Evolutionary conservation across 1,139 yeast species (phyloP), one percentile per base, ranked within the genome.

Genomic region (Geotrichum cucujoidarum): DNA sequence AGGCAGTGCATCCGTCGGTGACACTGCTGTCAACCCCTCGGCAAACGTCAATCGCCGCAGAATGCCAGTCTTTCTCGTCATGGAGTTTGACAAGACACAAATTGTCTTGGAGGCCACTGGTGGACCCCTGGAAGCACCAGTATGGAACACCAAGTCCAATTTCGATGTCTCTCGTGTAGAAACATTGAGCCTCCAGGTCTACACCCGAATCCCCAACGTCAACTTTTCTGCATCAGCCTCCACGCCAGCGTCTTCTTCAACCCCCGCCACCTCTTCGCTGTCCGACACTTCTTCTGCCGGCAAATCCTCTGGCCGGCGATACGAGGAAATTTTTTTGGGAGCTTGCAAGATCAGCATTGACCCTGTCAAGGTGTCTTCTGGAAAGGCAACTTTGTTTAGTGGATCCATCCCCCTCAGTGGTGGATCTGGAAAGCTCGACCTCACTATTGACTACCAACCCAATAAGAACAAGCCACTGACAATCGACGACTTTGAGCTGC

Each of bases 401-500:
- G 62, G 62, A 38, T 58, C 63, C 58, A 51, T 65, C 41, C 51
- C 66, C 14, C 52, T 70, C 22, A 59, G 67, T 10, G 64, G 70
- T 21, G 71, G 70, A 14, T 58, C 67, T 8, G 75, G 74, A 30
- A 56, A 59, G 43, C 60, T 68, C 51, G 80, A 82, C 65, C 68
- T 89, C 38, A 78, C 88, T 21, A 75, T 89, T 39, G 95, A 86
- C 62, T 88, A 83, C 69, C 84, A 83, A 63, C 89, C 95, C 10
- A 74, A 80, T 48, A 76, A 78, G 52, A 78, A 80, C 59, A 79
- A 80, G 59, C 85, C 85, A 46, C 73, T 92, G 46, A 74, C 88
- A 1, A 88, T 92, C 57, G 95, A 89, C 49, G 96, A 92, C 62
- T 92, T 92, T 66, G 96, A 90, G 60, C 72, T 92, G 50, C 74